phyloP scores from a whole-genome alignment of 2,329 filamentous ascomycete species.

The Hypocreales sp. region DNA sequence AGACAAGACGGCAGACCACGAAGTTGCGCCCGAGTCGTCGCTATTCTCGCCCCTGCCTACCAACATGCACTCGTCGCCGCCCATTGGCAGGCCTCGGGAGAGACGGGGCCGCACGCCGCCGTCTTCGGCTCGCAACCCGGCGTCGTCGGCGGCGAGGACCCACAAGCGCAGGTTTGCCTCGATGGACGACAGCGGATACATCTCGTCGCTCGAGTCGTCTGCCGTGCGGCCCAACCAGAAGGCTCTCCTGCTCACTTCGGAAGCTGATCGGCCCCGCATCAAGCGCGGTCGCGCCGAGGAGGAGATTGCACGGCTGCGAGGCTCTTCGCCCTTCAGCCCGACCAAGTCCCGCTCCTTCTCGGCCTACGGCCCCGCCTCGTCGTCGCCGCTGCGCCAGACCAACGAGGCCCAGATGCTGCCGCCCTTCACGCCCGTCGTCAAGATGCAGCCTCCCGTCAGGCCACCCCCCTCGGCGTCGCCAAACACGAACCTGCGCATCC shows the following conservation, averaged over 20 bases:
- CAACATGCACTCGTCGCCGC: conserved; percentile 81
- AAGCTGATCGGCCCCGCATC: conserved; percentile 62
- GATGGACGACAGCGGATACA: conserved; percentile 89
- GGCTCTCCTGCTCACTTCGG: conserved; percentile 54
- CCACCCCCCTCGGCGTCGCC: conserved; percentile 69
- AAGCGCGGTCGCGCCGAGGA: conserved; percentile 89
- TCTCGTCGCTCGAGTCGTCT: conserved; percentile 89
- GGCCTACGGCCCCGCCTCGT: conserved; percentile 39
- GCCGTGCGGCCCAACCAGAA: conserved; percentile 56
- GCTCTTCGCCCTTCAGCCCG: conserved; percentile 86
- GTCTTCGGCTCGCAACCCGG: conserved; percentile 42
- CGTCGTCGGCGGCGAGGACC: conserved; percentile 49
- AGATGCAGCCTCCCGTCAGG: conserved; percentile 48
- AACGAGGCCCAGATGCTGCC: conserved; percentile 48
- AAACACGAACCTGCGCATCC: conserved; percentile 79
- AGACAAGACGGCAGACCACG: no score
- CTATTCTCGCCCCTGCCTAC: conserved; percentile 55
- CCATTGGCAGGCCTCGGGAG: conserved; percentile 46
- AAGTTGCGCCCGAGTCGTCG: conserved; percentile 38
- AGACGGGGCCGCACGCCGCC: conserved; percentile 62
- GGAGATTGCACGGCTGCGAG: conserved; percentile 84
- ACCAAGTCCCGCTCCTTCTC: conserved; percentile 48
- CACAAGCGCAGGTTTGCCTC: conserved; percentile 65
- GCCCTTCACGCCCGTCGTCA: conserved; percentile 70
- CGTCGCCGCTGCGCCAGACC: conserved; percentile 48